Base-by-base conservation (phyloP, 129 eudicot genomes). In the Cynara cardunculus region DNA sequence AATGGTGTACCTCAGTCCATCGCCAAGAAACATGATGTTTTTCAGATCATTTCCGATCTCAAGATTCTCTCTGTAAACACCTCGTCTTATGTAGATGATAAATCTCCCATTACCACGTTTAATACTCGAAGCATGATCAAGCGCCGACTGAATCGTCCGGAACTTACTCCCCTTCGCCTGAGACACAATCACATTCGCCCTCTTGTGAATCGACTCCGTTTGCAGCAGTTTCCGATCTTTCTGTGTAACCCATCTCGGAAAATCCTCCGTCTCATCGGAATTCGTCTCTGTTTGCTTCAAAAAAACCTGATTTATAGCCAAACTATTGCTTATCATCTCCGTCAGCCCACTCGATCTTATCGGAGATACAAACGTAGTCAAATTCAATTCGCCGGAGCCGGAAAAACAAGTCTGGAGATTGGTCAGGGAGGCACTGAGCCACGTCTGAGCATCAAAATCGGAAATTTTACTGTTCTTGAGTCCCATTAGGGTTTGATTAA, bases 361-460 rank as follows among this genome's bases (percentile, higher is more conserved):
- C 0, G 90, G 90, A 73, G 80, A 46, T 3, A 88, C 69, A 73
- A 24, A 71, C 25, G 65, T 88, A 24, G 85, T 30, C 27, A 85
- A 85, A 12, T 87, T 84, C 5, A 87, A 80, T 31, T 91, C 96
- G 3, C 37, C 68, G 12, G 87, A 88, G 74, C 92, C 92, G 11
- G 96, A 76, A 35, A 83, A 85, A 30, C 96, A 91, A 8, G 89
- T 88, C 71, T 91, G 92, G 25, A 91, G 85, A 78, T 91, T 91
- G 26, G 96, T 91, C 69, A 91, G 34, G 2, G 92, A 89, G 0
- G 96, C 61, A 76, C 96, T 91, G 7, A 91, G 92, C 96, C 96
- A 91, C 0, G 92, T 91, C 35, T 91, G 96, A 0, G 81, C 71
- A 70, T 88, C 96, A 28, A 83, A 75, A 30, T 83, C 84, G 7